Base-by-base conservation (phyloP, 192 early-diverging fungal genomes). In the Jimgerdemannia lactiflua region DNA sequence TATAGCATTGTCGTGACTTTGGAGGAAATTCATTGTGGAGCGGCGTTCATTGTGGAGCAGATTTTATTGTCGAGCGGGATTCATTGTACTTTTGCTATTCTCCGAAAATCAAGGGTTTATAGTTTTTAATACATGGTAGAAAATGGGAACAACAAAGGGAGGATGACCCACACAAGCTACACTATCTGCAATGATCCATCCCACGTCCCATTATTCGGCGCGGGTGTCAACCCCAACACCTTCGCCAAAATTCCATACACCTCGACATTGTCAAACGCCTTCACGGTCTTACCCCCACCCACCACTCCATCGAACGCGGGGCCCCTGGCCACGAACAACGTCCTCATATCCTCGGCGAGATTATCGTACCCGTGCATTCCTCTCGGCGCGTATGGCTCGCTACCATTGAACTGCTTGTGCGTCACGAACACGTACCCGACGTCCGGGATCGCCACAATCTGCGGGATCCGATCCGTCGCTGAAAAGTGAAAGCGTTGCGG, bases 321-420 rank as follows among this genome's bases (percentile, higher is more conserved):
- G 3, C 95, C 96, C 29, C 78, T 82, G 3, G 95, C 96, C 70
- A 95, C 78, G 78, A 96, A 95, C 9, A 94, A 92, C 3, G 94
- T 92, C 6, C 93, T 86, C 95, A 98, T 98, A 17, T 93, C 89
- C 4, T 82, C 78, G 43, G 89, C 75, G 74, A 85, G 49, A 80
- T 92, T 87, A 75, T 96, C 93, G 83, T 94, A 98, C 6, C 97
- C 97, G 79, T 98, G 97, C 40, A 87, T 84, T 18, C 95, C 96
- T 41, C 78, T 76, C 3, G 81, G 77, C 8, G 74, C 71, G 71
- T 77, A 74, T 10, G 76, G 70, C 0, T 75, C 69, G 11, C 73
- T 29, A 29, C 75, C 11, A 67, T 67, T 9, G 73, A 82, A 85
- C 8, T 77, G 71, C 18, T 75, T 7, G 74, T 79, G 70, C 17